Base-by-base conservation (phyloP, 306 rosid species). In the Lathyrus tuberosus region DNA sequence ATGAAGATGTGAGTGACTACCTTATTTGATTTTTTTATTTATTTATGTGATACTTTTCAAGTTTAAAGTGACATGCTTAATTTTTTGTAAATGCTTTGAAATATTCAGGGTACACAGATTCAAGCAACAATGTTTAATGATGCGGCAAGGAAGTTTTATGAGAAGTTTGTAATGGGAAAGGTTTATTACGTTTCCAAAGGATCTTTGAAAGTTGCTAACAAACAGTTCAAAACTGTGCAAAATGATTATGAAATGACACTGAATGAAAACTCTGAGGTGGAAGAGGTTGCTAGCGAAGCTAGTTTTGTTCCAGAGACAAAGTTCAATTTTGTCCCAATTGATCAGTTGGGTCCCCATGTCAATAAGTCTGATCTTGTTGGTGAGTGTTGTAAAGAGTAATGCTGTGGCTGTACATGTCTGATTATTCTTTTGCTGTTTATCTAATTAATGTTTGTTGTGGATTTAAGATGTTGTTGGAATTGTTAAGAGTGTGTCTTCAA, bases 81-180 rank as follows among this genome's bases (percentile, higher is more conserved):
- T 8, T 41, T 41, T 62, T 8, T 43, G 2, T 2, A n/a, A 7
- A 13, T 18, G 15, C 10, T 59, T 44, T 43, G 9, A 6, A 62
- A 56, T 74, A 6, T 28, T 12, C 79, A 94, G 99, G 99, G 97
- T 13, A 94, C 99, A 7, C 86, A 94, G 79, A 94, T 94, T 77
- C 99, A 91, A 79, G 99, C 99, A 65, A 94, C 99, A 1, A 94
- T 94, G 99, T 94, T 94, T 74, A 94, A 94, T 52, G 92, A 84
- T 43, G 95, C 99, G 62, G 99, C 97, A 11, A 84, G 69, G 76
- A 94, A 89, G 61, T 94, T 90, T 76, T 88, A 35, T 79, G 97
- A 89, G 16, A 94, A 67, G 68, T 94, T 94, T 88, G 80, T 75
- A 49, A 33, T 87, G 24, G 99, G 99, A 41, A 94, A 89, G 83